Percentiles rank a stretch among this genome's conserved stretches.
These are phyloP conservation scores for Elsinoe ampelina DNA, from an alignment of 2,329 filamentous ascomycete genomes.

Conservation along the genomic window DNA sequence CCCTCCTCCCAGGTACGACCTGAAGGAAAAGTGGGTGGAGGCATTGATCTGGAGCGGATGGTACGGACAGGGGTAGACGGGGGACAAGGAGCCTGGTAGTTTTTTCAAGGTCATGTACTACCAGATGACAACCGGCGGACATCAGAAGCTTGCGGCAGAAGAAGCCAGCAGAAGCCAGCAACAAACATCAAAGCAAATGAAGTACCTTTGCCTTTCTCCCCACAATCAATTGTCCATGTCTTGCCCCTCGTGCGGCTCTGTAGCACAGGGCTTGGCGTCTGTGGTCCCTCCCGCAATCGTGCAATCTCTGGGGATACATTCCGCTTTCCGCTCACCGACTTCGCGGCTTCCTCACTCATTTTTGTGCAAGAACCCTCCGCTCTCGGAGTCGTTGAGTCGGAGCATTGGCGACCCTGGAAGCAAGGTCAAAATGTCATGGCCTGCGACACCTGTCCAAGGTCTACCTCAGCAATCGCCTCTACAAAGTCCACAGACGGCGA, in stretches of 20 bases:
- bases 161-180: too few species aligned
- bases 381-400: constrained; percentile 12
- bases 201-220: background rate
- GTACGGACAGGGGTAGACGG: too few species aligned
- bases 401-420: background rate
- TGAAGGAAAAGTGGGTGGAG: too few species aligned
- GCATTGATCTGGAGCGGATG: too few species aligned
- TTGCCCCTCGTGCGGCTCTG: background rate
- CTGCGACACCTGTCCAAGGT: constrained; percentile 2
- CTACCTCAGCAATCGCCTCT: background rate
- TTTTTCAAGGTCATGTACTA: too few species aligned
- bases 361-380: constrained; percentile 3
- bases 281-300: background rate
- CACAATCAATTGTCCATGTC: background rate
- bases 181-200: too few species aligned
- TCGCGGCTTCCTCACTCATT: constrained; percentile 1
- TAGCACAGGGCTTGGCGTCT: background rate
- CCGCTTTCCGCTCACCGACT: constrained; percentile 2
- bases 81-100: too few species aligned
- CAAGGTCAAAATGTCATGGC: constrained; percentile 11
- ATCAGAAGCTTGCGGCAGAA: too few species aligned
- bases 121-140: too few species aligned
- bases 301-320: background rate
- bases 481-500: constrained; percentile 10
- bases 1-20: too few species aligned